These are phyloP conservation scores for Pseudocercospora fuligena DNA, from an alignment of 2,329 filamentous ascomycete genomes.

Conservation along the genomic window DNA sequence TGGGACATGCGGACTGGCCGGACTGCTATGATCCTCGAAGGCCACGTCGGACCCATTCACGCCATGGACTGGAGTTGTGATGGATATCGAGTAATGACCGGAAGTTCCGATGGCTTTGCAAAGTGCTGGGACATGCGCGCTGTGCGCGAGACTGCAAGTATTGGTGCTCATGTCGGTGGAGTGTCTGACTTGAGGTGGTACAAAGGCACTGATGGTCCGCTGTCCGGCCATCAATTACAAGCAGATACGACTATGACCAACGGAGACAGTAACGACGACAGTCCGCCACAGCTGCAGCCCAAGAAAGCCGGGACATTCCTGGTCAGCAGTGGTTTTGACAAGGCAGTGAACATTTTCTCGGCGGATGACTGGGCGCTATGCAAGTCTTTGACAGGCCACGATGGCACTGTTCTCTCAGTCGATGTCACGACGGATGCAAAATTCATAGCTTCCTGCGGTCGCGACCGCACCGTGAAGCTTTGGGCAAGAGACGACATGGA, in stretches of 20 bases:
- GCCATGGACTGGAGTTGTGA: slow-evolving; percentile 91
- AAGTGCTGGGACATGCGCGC: slow-evolving; percentile 98
- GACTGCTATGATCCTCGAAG: slow-evolving; percentile 94
- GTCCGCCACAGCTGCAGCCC: slow-evolving; percentile 50
- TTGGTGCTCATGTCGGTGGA: slow-evolving; percentile 88
- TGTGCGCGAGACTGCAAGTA: slow-evolving; percentile 78
- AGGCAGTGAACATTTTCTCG: slow-evolving; percentile 92
- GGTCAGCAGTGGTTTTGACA: slow-evolving; percentile 88
- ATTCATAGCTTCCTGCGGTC: slow-evolving; percentile 94
- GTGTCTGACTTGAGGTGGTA: slow-evolving; percentile 95
- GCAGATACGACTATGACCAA: slow-evolving; percentile 33
- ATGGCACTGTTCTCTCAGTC: slow-evolving; percentile 86
- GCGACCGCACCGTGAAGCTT: slow-evolving; percentile 93
- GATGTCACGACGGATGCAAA: slow-evolving; percentile 84
- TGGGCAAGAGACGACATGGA: slow-evolving; percentile 86
- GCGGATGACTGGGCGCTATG: slow-evolving; percentile 94
- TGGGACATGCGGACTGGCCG: slow-evolving; percentile 94
- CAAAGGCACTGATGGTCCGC: slow-evolving; percentile 79
- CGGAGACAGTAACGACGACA: slow-evolving; percentile 19
- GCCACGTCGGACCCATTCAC: slow-evolving; percentile 91
- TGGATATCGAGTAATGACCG: slow-evolving; percentile 88
- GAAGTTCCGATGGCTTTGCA: slow-evolving; percentile 91
- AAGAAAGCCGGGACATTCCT: slow-evolving; percentile 93
- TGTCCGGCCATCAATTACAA: slow-evolving; percentile 64
- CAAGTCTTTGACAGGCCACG: slow-evolving; percentile 86